Evolutionary conservation across 1,284 basidiomycete genomes (phyloP).

Genomic region (Leccinum ponderosum): DNA sequence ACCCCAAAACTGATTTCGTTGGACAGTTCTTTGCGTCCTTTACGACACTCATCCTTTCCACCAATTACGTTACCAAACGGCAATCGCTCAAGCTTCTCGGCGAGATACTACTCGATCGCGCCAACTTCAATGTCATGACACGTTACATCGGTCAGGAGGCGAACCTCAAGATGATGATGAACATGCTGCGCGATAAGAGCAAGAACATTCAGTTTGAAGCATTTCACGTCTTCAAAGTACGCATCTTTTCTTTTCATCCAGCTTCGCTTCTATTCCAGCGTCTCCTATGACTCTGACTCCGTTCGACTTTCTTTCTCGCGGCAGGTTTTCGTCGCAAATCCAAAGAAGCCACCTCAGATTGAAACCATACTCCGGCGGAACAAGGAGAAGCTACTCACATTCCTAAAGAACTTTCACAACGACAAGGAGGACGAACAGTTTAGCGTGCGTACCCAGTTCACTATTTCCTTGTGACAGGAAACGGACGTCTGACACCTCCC

Average conservation of each 20-base stretch:
- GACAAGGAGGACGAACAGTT: constrained; percentile 99
- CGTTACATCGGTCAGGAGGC: constrained; percentile 92
- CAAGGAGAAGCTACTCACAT: constrained; percentile 89
- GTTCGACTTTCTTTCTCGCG: background rate
- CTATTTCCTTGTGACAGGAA: background rate
- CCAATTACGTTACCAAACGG: constrained; percentile 99
- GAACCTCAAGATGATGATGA: constrained; percentile 99
- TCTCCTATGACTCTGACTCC: background rate
- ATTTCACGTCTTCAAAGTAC: constrained; percentile 99
- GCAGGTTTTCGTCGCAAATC: constrained; percentile 97
- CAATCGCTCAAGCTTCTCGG: constrained; percentile 98
- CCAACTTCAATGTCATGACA: constrained; percentile 99
- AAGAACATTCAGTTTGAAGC: constrained; percentile 99
- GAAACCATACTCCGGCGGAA: constrained; percentile 90
- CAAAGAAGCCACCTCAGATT: constrained; percentile 97
- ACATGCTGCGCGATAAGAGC: constrained; percentile 94
- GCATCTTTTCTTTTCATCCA: background rate
- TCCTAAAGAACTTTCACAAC: constrained; percentile 94
- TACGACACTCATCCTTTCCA: constrained; percentile 87
- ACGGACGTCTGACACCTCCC: constrained; percentile 1
- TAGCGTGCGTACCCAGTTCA: constrained; percentile 51
- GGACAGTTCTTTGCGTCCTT: constrained; percentile 92
- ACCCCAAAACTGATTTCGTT: background rate
- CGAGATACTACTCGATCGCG: constrained; percentile 95
- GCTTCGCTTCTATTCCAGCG: background rate